Evolutionary conservation across 176 grass and related monocot species (phyloP), one percentile per base, ranked within the genome.

Genomic region (Eragrostis curvula): DNA sequence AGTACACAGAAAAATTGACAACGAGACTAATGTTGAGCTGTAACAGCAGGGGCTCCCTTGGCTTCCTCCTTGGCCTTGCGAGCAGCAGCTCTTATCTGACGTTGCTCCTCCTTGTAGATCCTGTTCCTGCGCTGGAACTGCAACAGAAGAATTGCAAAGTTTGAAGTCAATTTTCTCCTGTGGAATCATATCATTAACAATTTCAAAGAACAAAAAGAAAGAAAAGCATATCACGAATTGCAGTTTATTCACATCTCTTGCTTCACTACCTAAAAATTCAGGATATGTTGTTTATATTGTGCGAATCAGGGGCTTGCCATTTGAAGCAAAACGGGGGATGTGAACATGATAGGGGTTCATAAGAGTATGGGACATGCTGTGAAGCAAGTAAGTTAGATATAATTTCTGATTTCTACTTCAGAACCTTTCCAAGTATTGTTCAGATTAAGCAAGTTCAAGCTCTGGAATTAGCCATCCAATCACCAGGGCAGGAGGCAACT

Each of bases 101-200:
- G 96, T 46, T 98, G 92, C 79, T 98, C 92, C 87, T 98, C 96
- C 84, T 98, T 98, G 86, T 98, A 98, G 60, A 98, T 87, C 71
- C 88, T 91, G 88, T 98, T 98, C 84, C 96, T 95, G 69, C 96
- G 88, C 84, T 98, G 90, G 71, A 98, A 98, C 96, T 98, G 90
- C 78, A 82, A 63, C 23, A 21, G 4, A 78, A 81, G 29, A 73
- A 77, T 58, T 17, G 75, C 41, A 81, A 39, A 70, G 6, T 28
- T 5, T 77, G 28, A 21, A 71, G 65, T 82, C 14, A 55, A 66
- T 20, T 1, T 72, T 63, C 48, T 64, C 24, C 5, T 10, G 69
- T 70, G 32, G 44, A 46, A 8, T 81, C 72, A 77, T 49, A 16
- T 40, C 4, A 36, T 41, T 23, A 51, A 20, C 3, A 9, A 11